Evolutionary conservation across 306 rosid species (phyloP).

Genomic region (Mucuna pruriens): DNA sequence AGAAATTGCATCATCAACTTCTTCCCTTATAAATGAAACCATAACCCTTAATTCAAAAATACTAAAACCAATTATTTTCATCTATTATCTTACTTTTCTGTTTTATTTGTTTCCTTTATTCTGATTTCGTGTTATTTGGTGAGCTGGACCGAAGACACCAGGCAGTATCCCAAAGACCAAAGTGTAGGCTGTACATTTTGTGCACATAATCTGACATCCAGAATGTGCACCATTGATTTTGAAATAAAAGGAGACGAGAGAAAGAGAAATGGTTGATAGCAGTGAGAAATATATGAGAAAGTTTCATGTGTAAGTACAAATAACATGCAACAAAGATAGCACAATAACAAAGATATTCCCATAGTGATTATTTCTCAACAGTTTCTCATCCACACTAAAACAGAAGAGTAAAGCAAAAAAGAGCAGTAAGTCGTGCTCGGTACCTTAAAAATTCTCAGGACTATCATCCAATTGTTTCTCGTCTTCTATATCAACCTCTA

Average conservation of each 20-base stretch:
- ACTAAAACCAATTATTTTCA: no score
- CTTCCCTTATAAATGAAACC: no score
- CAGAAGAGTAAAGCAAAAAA: neutral
- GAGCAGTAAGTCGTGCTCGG: neutral
- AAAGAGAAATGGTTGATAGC: neutral
- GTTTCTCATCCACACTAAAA: slow-evolving; percentile 14
- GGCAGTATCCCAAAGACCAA: slow-evolving; percentile 5
- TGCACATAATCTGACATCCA: neutral
- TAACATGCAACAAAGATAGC: neutral
- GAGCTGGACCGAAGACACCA: neutral
- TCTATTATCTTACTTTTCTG: no score
- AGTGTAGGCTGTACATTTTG: neutral
- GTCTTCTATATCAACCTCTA: slow-evolving; percentile 92
- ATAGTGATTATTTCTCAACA: neutral
- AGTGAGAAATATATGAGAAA: neutral
- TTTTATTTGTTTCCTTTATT: no score
- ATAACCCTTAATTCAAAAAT: no score
- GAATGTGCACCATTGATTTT: neutral
- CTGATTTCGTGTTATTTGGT: neutral
- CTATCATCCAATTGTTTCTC: slow-evolving; percentile 97
- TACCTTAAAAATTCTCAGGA: slow-evolving; percentile 74
- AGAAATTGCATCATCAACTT: no score
- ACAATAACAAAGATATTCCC: slow-evolving; percentile 12
- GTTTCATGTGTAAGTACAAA: neutral
- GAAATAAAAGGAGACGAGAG: neutral